phyloP scores from a whole-genome alignment of 2,329 filamentous ascomycete species.

The Botrytis hyacinthi region DNA sequence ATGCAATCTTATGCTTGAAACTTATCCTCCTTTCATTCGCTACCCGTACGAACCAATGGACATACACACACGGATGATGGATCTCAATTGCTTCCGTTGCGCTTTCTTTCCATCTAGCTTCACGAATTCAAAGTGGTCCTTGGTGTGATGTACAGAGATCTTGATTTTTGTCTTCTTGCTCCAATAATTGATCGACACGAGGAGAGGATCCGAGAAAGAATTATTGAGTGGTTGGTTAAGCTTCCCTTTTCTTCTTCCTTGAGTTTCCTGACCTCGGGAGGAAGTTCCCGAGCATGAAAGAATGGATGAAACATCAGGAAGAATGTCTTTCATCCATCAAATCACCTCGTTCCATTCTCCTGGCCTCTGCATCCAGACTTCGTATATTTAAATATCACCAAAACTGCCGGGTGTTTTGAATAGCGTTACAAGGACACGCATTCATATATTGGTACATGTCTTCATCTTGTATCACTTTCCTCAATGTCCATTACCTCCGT shows the following conservation, averaged over 20 bases:
- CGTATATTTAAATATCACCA: no score
- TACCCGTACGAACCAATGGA: not conserved
- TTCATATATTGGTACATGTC: not conserved
- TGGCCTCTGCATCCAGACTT: not conserved
- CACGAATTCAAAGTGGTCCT: not conserved
- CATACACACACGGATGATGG: not conserved
- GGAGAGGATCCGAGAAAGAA: not conserved
- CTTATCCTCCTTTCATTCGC: not conserved
- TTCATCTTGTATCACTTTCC: not conserved
- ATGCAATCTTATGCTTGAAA: not conserved
- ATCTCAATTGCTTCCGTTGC: not conserved
- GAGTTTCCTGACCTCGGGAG: not conserved
- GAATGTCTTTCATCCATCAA: slow-evolving; percentile 3
- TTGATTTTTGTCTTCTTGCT: not conserved
- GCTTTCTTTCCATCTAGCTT: not conserved
- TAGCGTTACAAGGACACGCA: not conserved
- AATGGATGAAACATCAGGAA: slow-evolving; percentile 3
- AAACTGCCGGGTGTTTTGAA: not conserved
- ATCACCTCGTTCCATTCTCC: not conserved
- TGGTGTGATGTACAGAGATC: not conserved
- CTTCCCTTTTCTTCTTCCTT: not conserved
- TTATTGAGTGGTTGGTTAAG: not conserved
- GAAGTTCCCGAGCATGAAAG: not conserved
- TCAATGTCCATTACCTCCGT: not conserved
- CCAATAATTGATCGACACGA: slow-evolving; percentile 1